A percentile compares a stretch with the other conserved stretches of the same genome.
phyloP scores from a whole-genome alignment of 2,329 filamentous ascomycete species.

The Colletotrichum higginsianum region DNA sequence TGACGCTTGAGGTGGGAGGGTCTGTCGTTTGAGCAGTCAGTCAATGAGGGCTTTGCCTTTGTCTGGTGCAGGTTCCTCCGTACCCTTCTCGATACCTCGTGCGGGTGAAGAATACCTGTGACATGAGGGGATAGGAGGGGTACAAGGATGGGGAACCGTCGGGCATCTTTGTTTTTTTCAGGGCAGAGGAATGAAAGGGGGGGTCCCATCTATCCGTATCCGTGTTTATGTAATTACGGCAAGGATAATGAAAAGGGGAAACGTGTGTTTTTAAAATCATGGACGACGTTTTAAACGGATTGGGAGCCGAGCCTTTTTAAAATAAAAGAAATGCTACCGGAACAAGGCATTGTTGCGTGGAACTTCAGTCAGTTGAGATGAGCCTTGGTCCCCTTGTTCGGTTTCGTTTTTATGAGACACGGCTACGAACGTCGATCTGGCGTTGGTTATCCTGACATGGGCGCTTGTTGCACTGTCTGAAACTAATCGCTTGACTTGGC shows the following conservation, averaged over 20 bases:
- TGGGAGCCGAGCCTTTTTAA: slow-evolving; percentile 1
- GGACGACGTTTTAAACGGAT: slow-evolving; percentile 7
- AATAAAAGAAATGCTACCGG: slow-evolving; percentile 7
- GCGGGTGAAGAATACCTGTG: neutral
- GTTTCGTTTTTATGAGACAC: neutral
- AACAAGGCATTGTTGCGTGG: slow-evolving; percentile 1
- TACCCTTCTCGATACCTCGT: neutral
- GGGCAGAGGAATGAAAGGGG: slow-evolving; percentile 11
- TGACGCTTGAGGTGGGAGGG: neutral
- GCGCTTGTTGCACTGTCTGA: too few species aligned
- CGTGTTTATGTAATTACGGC: slow-evolving; percentile 40
- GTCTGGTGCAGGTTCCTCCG: neutral
- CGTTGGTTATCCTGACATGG: too few species aligned
- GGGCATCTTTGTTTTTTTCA: neutral
- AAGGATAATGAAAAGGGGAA: slow-evolving; percentile 17
- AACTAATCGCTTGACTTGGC: too few species aligned
- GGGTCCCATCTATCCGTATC: slow-evolving; percentile 17
- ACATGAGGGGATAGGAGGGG: neutral
- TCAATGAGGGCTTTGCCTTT: neutral
- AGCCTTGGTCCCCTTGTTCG: too few species aligned
- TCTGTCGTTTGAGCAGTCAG: neutral
- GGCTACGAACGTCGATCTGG: too few species aligned
- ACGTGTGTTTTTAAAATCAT: slow-evolving; percentile 1
- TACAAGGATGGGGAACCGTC: slow-evolving; percentile 5
- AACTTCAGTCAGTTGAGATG: too few species aligned